These are phyloP conservation scores for Pelargonium australe DNA, from an alignment of 441 rosid species.

Conservation along the genomic window DNA sequence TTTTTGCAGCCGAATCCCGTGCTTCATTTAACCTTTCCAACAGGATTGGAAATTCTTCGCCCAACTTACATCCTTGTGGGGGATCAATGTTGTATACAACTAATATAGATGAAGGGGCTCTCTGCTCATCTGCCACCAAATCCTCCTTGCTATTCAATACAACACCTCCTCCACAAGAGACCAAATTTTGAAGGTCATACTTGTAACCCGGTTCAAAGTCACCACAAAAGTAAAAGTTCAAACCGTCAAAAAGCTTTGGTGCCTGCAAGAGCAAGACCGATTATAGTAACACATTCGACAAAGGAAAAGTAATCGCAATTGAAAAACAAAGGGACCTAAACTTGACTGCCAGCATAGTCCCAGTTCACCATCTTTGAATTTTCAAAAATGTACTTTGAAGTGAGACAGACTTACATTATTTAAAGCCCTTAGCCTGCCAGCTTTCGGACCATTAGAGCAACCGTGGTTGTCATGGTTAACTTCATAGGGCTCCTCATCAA, in stretches of 20 bases:
- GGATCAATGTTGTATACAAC: slow-evolving; percentile 67
- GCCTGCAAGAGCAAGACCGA: slow-evolving; percentile 34
- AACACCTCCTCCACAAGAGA: slow-evolving; percentile 57
- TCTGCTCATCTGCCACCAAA: slow-evolving; percentile 21
- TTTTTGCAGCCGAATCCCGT: slow-evolving; percentile 44
- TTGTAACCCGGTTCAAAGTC: slow-evolving; percentile 51
- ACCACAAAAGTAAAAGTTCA: slow-evolving; percentile 55
- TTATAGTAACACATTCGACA: too few relatives aligned
- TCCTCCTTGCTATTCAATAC: slow-evolving; percentile 38
- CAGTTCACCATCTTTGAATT: too few relatives aligned
- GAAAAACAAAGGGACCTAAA: too few relatives aligned
- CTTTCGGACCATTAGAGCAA: slow-evolving; percentile 51
- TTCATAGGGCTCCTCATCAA: slow-evolving; percentile 67
- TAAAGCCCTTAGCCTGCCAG: slow-evolving; percentile 57
- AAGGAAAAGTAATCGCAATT: too few relatives aligned
- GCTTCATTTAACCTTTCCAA: slow-evolving; percentile 73
- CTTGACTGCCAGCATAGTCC: too few relatives aligned
- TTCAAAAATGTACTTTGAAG: neutral
- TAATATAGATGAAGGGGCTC: slow-evolving; percentile 24
- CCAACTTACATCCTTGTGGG: slow-evolving; percentile 50
- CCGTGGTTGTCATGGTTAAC: slow-evolving; percentile 63
- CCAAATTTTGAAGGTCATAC: slow-evolving; percentile 61
- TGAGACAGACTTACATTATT: slow-evolving; percentile 32
- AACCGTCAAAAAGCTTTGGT: slow-evolving; percentile 63
- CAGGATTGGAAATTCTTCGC: slow-evolving; percentile 57